These are phyloP conservation scores for Moringa oleifera DNA, from an alignment of 345 rosid species.

Conservation along the genomic window DNA sequence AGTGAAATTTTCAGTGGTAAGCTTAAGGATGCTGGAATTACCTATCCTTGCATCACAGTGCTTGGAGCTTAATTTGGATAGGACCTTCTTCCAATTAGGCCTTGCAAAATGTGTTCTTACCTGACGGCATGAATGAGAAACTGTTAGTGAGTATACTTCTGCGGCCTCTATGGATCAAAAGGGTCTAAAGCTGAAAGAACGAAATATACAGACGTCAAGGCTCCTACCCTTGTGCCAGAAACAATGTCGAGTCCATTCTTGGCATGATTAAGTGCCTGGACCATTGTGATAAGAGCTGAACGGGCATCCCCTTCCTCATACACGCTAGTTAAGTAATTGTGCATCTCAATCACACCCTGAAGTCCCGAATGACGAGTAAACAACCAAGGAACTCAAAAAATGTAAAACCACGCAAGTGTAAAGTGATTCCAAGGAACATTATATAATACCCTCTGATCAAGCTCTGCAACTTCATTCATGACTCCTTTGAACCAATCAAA, in stretches of 20 bases:
- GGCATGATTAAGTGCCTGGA: conserved; percentile 96
- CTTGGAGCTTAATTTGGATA: conserved; percentile 79
- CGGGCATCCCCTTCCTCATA: conserved; percentile 99
- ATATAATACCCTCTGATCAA: conserved; percentile 76
- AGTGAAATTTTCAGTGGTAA: too few species aligned
- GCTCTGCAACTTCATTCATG: conserved; percentile 93
- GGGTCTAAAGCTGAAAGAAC: not conserved
- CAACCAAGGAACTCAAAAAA: too few species aligned
- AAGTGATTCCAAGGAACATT: not conserved
- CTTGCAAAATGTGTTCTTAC: conserved; percentile 95
- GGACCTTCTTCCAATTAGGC: conserved; percentile 93
- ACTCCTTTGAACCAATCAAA: conserved; percentile 99
- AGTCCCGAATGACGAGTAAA: conserved; percentile 1
- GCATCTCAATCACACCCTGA: conserved; percentile 98
- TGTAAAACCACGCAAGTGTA: not conserved
- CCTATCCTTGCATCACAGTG: conserved; percentile 90
- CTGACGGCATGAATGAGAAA: conserved; percentile 27
- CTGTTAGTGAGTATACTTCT: not conserved
- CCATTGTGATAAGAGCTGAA: conserved; percentile 97
- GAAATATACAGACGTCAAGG: not conserved
- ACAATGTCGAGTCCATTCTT: conserved; percentile 96
- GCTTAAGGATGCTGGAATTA: conserved; percentile 21
- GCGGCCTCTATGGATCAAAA: not conserved
- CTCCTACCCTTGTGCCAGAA: conserved; percentile 83
- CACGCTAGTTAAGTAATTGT: conserved; percentile 95